Evolutionary conservation across 768 basidiomycete species (phyloP), one percentile per base, ranked within the genome.

Genomic region (Suillus alpinus): DNA sequence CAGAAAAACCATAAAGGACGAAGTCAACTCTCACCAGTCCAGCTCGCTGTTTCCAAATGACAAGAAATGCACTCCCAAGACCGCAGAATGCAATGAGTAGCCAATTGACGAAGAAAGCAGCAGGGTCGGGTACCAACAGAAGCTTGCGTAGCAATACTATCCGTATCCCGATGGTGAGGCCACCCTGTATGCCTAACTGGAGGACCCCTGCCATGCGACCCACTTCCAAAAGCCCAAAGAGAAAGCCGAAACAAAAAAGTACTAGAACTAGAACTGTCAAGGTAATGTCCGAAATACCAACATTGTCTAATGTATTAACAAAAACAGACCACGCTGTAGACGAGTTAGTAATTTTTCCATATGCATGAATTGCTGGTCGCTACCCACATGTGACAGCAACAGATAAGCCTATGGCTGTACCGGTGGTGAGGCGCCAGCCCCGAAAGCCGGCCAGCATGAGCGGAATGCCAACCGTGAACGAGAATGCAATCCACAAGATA

Each of bases 311-410:
- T 1, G 84, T 79, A 69, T 86, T 89, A 59, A 84, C 75, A 52
- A 89, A 75, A 12, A 86, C 83, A 7, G 84, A 78, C 87, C 87
- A 89, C 5, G 83, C 86, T 86, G 62, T 9, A 34, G 40, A 36
- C 31, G 44, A 26, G 58, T 20, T 23, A 47, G 50, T 4, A 29
- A 29, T 29, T 59, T 53, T 39, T 55, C 13, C 9, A 55, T 36
- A 31, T 7, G 6, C 23, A 26, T 26, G 29, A 23, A 39, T 34
- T 23, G 32, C 3, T 56, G 37, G 39, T 56, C 37, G 26, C 26
- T 44, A 63, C 80, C 61, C 67, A 85, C 81, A 71, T 57, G 77
- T 78, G 6, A 86, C 76, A 5, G 78, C 72, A 6, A 71, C 71
- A n/a, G 80, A 77, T n/a, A 83, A 62, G 4, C 86, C 87, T 26